A percentile compares a stretch with the other conserved stretches of the same genome.
Evolutionary conservation across 371 early-diverging fungal species (phyloP).

Genomic region (Mucor ambiguus): DNA sequence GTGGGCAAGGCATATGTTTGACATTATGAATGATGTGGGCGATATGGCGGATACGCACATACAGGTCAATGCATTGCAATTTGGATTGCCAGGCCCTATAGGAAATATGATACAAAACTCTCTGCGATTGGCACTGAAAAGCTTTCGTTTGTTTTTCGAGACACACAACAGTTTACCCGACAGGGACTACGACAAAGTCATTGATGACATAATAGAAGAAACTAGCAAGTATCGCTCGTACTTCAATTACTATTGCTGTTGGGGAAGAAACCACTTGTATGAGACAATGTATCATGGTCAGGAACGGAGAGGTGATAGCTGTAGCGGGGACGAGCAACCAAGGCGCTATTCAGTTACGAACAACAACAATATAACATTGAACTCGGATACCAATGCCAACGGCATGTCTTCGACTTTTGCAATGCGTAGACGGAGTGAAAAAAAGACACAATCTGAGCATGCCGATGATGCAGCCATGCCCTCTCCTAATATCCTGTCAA

Average conservation of each 20-base stretch:
- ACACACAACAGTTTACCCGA: background rate
- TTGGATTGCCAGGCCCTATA: slow-evolving; percentile 21
- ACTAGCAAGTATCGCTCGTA: slow-evolving; percentile 28
- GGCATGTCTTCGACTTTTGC: background rate
- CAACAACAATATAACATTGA: background rate
- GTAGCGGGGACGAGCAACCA: background rate
- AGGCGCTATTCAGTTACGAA: background rate
- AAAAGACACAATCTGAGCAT: background rate
- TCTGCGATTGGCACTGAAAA: slow-evolving; percentile 17
- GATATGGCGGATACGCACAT: slow-evolving; percentile 39
- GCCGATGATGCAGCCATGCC: background rate
- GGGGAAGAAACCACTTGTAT: slow-evolving; percentile 42
- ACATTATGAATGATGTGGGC: slow-evolving; percentile 20
- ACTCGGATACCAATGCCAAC: background rate
- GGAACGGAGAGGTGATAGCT: background rate
- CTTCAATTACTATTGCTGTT: slow-evolving; percentile 36
- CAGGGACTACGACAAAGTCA: background rate
- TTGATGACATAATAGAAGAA: slow-evolving; percentile 21
- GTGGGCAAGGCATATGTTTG: slow-evolving; percentile 29
- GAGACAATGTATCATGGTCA: slow-evolving; percentile 7
- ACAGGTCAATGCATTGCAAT: slow-evolving; percentile 23
- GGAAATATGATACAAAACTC: slow-evolving; percentile 21
- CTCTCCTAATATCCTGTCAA: background rate
- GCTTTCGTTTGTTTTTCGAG: slow-evolving; percentile 18
- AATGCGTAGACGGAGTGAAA: background rate